phyloP scores from a whole-genome alignment of 2,329 filamentous ascomycete species.

The Tolypocladium album region DNA sequence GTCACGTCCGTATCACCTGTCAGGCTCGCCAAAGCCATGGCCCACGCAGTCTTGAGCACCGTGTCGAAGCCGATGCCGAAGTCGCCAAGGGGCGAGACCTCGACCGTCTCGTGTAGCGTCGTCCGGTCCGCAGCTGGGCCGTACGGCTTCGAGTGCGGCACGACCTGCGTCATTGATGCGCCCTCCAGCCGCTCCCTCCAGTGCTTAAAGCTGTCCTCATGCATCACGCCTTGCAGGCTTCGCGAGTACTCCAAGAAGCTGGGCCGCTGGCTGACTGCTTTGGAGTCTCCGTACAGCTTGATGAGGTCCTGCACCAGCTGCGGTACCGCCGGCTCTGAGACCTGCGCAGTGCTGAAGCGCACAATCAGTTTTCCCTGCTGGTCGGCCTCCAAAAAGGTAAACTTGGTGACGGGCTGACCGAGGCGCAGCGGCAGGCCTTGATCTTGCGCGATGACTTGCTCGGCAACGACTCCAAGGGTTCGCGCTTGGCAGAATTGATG shows the following conservation, averaged over 20 bases:
- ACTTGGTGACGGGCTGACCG: slow-evolving; percentile 34
- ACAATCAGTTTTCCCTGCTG: slow-evolving; percentile 36
- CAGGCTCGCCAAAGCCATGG: slow-evolving; percentile 40
- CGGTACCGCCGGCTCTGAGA: slow-evolving; percentile 34
- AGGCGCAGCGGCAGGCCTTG: slow-evolving; percentile 29
- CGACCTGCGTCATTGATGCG: slow-evolving; percentile 34
- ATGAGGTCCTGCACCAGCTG: slow-evolving; percentile 37
- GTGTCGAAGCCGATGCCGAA: slow-evolving; percentile 38
- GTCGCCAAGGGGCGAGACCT: slow-evolving; percentile 28
- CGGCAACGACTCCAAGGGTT: slow-evolving; percentile 25
- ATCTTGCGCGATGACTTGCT: slow-evolving; percentile 32
- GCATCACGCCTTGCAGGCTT: slow-evolving; percentile 23
- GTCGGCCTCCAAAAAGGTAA: slow-evolving; percentile 37
- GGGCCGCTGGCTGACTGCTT: slow-evolving; percentile 22
- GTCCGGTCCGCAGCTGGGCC: slow-evolving; percentile 26
- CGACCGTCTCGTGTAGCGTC: slow-evolving; percentile 27
- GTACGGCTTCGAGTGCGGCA: slow-evolving; percentile 29
- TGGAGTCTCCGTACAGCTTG: slow-evolving; percentile 30
- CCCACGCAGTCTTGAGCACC: slow-evolving; percentile 48
- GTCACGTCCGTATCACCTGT: slow-evolving; percentile 39
- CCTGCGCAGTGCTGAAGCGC: slow-evolving; percentile 37
- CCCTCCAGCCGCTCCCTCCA: slow-evolving; percentile 34
- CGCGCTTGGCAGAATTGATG: slow-evolving; percentile 28
- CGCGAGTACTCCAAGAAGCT: slow-evolving; percentile 38
- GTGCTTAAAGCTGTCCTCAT: slow-evolving; percentile 29